Evolutionary conservation across 2,329 filamentous ascomycete species (phyloP).

Genomic region (Chalaropsis ovoidea): DNA sequence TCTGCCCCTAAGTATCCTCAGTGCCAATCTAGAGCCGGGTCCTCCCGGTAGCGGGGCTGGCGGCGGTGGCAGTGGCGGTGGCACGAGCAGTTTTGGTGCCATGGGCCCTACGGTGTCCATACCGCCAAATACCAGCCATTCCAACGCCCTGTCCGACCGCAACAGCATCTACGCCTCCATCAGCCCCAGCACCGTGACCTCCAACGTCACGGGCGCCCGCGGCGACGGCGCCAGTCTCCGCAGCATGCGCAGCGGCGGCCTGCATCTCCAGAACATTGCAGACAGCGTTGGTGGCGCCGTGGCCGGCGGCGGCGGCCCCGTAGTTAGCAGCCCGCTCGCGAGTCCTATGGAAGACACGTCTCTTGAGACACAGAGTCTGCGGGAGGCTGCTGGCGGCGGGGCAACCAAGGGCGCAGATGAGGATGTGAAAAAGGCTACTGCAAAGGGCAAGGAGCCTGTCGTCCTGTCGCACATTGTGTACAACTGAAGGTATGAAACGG

Average conservation of each 20-base stretch:
- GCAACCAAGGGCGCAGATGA: background rate
- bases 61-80: background rate
- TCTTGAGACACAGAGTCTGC: background rate
- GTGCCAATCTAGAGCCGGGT: conserved; percentile 46
- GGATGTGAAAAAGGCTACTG: background rate
- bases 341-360: conserved; percentile 40
- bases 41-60: background rate
- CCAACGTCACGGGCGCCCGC: conserved; percentile 24
- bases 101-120: conserved; percentile 34
- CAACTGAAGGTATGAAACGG: background rate
- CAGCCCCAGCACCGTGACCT: conserved; percentile 32
- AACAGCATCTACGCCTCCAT: conserved; percentile 63
- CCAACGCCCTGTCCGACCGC: conserved; percentile 47
- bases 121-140: conserved; percentile 75
- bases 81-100: background rate
- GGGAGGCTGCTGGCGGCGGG: background rate
- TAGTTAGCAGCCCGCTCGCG: conserved; percentile 48
- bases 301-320: conserved; percentile 49
- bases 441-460: conserved; percentile 1
- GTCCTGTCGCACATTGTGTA: conserved; percentile 13
- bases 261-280: conserved; percentile 61
- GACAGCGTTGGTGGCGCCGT: conserved; percentile 69
- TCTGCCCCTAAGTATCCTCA: conserved; percentile 67
- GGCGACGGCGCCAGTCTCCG: conserved; percentile 67
- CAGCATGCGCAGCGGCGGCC: conserved; percentile 62